These are phyloP conservation scores for Nakaseomyces bracarensis DNA, from an alignment of 1,139 yeast genomes.

Conservation along the genomic window DNA sequence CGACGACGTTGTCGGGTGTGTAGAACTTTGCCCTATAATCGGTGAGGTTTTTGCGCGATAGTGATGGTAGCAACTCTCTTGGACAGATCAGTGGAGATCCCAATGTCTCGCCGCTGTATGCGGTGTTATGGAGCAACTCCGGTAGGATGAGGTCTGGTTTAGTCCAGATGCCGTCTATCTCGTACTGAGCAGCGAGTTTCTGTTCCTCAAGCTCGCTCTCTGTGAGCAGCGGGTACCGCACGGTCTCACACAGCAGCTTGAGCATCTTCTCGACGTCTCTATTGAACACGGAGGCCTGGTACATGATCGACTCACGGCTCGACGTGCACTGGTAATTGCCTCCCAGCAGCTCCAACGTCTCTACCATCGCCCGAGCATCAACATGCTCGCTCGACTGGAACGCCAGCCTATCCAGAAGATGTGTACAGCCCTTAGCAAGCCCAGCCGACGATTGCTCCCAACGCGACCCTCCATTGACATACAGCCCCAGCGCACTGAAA, in stretches of 20 bases:
- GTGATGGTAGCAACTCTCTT: conserved; percentile 49
- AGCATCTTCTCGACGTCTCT: conserved; percentile 79
- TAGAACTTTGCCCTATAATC: conserved; percentile 61
- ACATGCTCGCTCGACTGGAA: conserved; percentile 68
- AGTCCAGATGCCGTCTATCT: conserved; percentile 68
- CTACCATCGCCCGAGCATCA: conserved; percentile 64
- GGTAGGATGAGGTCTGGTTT: conserved; percentile 87
- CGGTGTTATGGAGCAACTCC: conserved; percentile 77
- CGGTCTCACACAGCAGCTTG: conserved; percentile 70
- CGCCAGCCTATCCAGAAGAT: conserved; percentile 76
- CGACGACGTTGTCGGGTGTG: conserved; percentile 74
- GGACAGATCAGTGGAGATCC: conserved; percentile 88
- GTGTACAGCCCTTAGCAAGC: conserved; percentile 65
- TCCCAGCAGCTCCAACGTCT: conserved; percentile 68
- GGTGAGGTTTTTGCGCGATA: conserved; percentile 46
- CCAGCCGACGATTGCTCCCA: conserved; percentile 55
- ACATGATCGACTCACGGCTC: conserved; percentile 83
- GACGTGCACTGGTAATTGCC: conserved; percentile 95
- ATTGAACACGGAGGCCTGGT: conserved; percentile 91
- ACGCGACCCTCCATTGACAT: conserved; percentile 85
- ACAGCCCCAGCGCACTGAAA: conserved; percentile 84
- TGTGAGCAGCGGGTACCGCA: conserved; percentile 58
- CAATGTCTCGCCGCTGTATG: conserved; percentile 61
- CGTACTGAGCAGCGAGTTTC: conserved; percentile 67
- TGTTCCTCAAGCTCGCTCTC: conserved; percentile 70